phyloP scores from a whole-genome alignment of 2,329 filamentous ascomycete species.

The Phoma sp. region DNA sequence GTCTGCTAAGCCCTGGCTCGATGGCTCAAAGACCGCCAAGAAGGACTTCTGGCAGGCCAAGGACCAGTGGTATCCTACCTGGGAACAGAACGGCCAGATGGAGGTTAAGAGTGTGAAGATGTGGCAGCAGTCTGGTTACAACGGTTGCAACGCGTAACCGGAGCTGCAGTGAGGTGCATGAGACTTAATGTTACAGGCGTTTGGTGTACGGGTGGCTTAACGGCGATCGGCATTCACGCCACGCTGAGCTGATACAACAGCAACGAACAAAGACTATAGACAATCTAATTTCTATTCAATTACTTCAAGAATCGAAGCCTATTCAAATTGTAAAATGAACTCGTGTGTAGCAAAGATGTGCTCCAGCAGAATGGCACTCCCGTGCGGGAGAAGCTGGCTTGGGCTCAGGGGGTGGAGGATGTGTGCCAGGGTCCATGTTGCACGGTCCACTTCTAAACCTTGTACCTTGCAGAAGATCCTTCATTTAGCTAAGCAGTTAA shows the following conservation, averaged over 20 bases:
- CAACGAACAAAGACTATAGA: constrained; percentile 13
- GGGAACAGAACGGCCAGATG: constrained; percentile 69
- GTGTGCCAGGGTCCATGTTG: background rate
- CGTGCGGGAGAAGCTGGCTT: background rate
- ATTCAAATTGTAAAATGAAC: background rate
- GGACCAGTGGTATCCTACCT: constrained; percentile 73
- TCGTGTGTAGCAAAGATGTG: background rate
- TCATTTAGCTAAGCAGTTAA: background rate
- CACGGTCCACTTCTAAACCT: background rate
- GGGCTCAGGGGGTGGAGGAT: background rate
- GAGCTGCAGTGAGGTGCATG: background rate
- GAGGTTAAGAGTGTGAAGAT: constrained; percentile 72
- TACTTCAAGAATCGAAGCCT: background rate
- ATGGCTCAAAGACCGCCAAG: constrained; percentile 69
- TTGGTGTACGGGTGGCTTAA: constrained; percentile 20
- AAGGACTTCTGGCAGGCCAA: constrained; percentile 79
- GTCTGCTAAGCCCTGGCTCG: constrained; percentile 80
- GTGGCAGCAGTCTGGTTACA: constrained; percentile 59
- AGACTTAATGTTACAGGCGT: constrained; percentile 11
- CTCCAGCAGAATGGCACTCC: constrained; percentile 2
- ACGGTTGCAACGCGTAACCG: constrained; percentile 48
- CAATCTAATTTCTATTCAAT: constrained; percentile 15
- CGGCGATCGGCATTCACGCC: constrained; percentile 16
- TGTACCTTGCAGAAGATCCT: constrained; percentile 17
- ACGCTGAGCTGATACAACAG: constrained; percentile 8